Evolutionary conservation across 306 rosid genomes (phyloP).

Genomic region (Casuarina glauca): DNA sequence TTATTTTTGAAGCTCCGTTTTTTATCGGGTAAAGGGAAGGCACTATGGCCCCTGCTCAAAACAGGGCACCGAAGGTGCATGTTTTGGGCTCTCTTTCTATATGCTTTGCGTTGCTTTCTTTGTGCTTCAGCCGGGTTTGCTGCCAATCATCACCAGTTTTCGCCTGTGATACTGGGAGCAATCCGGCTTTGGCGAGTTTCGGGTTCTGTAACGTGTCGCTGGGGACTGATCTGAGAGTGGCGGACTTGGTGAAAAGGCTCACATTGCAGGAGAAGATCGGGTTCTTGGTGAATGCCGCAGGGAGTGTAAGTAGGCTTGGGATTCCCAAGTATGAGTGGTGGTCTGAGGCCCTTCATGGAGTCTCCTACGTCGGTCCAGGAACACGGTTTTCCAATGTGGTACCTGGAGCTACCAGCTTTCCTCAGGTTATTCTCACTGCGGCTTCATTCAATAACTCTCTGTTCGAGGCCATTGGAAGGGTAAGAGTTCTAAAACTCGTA

Average conservation of each 20-base stretch:
- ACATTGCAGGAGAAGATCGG: constrained; percentile 80
- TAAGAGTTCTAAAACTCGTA: constrained; percentile 14
- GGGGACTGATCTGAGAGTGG: constrained; percentile 49
- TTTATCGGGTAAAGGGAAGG: background rate
- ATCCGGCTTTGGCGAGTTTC: constrained; percentile 36
- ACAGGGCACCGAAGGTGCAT: constrained; percentile 61
- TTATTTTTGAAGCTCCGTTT: background rate
- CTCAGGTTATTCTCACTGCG: constrained; percentile 83
- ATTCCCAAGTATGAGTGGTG: constrained; percentile 92
- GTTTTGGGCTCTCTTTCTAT: constrained; percentile 47
- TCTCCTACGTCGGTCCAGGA: constrained; percentile 81
- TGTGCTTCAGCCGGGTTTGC: constrained; percentile 23
- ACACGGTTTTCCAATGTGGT: constrained; percentile 65
- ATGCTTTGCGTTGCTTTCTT: constrained; percentile 5
- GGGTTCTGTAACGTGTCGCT: constrained; percentile 69
- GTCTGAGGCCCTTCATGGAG: constrained; percentile 98
- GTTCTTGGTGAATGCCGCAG: constrained; percentile 58
- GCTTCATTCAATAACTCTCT: constrained; percentile 91
- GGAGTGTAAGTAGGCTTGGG: constrained; percentile 69
- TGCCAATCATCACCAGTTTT: constrained; percentile 60
- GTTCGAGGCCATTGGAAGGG: constrained; percentile 89
- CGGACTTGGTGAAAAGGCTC: constrained; percentile 71
- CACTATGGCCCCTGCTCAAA: constrained; percentile 43
- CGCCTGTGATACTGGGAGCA: constrained; percentile 55
- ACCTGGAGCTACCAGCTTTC: constrained; percentile 92